Conservation (phyloP, 2,329 filamentous ascomycete genomes). For the Teratosphaeriaceae sp. region DNA sequence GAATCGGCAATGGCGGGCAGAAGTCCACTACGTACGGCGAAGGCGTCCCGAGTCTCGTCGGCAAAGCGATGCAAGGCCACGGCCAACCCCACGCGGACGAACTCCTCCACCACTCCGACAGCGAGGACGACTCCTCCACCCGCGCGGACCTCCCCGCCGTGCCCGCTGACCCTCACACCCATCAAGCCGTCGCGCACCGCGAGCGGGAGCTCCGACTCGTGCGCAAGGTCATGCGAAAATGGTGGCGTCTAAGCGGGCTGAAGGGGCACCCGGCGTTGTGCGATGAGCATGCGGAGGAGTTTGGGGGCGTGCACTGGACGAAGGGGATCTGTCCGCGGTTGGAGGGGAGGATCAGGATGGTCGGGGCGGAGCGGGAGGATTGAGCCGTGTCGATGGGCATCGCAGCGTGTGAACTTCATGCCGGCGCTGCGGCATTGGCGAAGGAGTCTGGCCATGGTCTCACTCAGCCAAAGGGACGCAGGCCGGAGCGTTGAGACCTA, state of each 20-base stretch:
- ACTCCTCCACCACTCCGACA: conserved; percentile 18
- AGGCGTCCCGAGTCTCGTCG: conserved; percentile 4
- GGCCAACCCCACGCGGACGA: background rate
- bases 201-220: conserved; percentile 56
- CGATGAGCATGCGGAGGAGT: conserved; percentile 54
- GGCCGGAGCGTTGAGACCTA: too few relatives aligned
- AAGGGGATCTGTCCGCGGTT: conserved; percentile 69
- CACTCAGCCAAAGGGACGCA: too few relatives aligned
- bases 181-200: conserved; percentile 31
- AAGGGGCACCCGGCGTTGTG: conserved; percentile 42
- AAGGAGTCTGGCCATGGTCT: too few relatives aligned
- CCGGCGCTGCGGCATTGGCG: too few relatives aligned
- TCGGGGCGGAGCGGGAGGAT: conserved; percentile 11
- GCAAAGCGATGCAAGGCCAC: conserved; percentile 6
- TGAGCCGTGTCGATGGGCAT: too few relatives aligned
- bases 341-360: conserved; percentile 62
- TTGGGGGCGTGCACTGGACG: conserved; percentile 66
- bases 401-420: too few relatives aligned
- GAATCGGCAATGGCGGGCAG: too few relatives aligned
- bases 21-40: background rate
- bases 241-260: conserved; percentile 63
- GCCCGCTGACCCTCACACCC: conserved; percentile 20
- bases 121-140: conserved; percentile 33
- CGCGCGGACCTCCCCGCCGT: conserved; percentile 34
- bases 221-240: conserved; percentile 63